phyloP scores from a whole-genome alignment of 495 filamentous ascomycete genomes.

The Tuber magnatum region DNA sequence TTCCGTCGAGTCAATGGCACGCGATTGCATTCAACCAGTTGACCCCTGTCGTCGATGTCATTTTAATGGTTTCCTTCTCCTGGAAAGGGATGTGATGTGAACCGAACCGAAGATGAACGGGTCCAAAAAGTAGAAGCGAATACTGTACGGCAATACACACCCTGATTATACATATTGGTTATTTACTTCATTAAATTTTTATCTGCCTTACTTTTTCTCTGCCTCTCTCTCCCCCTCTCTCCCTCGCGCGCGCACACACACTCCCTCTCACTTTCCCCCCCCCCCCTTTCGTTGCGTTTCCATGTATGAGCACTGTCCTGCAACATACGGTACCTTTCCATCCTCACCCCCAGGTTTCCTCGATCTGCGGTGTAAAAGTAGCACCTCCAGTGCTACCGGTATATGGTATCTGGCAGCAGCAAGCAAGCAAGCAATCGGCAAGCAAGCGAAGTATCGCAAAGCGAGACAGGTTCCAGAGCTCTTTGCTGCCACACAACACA shows the following conservation, averaged over 20 bases:
- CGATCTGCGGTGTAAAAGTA: not conserved
- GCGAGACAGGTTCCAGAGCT: not conserved
- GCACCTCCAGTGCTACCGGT: not conserved
- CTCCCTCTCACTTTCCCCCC: not conserved
- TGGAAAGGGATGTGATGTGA: not conserved
- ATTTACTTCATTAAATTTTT: not conserved
- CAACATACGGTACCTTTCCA: not conserved
- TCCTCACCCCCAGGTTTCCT: not conserved
- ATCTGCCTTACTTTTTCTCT: too few species aligned
- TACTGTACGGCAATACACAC: not conserved
- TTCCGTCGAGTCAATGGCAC: not conserved
- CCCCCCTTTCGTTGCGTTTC: not conserved
- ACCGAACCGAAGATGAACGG: not conserved
- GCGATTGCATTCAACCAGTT: not conserved
- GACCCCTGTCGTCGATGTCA: not conserved
- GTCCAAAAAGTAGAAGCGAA: not conserved
- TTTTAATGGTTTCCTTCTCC: not conserved
- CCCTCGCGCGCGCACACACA: not conserved
- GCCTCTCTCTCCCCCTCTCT: not conserved
- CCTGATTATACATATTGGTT: not conserved
- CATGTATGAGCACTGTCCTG: not conserved
- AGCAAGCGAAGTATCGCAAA: not conserved
- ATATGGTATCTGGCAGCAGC: not conserved
- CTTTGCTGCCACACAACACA: not conserved
- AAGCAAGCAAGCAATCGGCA: not conserved